Evolutionary conservation across 768 basidiomycete species (phyloP), one percentile per base, ranked within the genome.

Genomic region (Xanthoconium purpureum): DNA sequence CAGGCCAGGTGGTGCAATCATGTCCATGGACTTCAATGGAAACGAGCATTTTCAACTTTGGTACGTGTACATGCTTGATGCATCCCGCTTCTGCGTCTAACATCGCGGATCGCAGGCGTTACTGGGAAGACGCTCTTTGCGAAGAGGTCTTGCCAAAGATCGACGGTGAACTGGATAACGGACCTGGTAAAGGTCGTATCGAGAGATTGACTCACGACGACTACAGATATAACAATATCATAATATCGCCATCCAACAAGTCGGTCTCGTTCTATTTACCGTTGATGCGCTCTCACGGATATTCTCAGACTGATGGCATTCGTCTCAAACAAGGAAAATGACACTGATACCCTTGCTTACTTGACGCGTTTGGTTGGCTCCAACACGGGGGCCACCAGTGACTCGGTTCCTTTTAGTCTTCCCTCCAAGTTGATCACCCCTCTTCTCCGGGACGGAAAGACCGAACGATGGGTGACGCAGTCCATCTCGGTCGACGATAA

Each of bases 11-110:
- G 74, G 75, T 8, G 67, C 72, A 1, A 66, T 76, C 37, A 68
- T 77, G 65, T 58, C 70, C 6, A 75, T 77, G 74, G 75, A 77
- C 50, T 71, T 75, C 29, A 70, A 72, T 32, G 75, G 75, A 47
- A 77, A 71, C 38, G 74, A 77, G 40, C 70, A 70, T 32, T 75
- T 70, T 49, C 77, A 78, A n/a, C 66, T 77, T 30, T 77, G 76
- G 76, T 70, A 55, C 29, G 70, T 61, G 28, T 28, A 9, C 17
- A 15, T 24, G 14, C 20, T 37, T 33, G 28, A 15, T 20, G n/a
- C 13, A 5, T 40, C 29, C 20, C 24, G 20, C 40, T 32, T 32
- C 39, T 28, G 24, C 37, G 33, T 3, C 45, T 58, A 30, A 54
- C 11, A 6, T 51, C 18, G 15, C 28, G 14, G 18, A 17, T 49